Base-by-base conservation (phyloP, 2,329 filamentous ascomycete genomes). In the Trichoderma semiorbis region DNA sequence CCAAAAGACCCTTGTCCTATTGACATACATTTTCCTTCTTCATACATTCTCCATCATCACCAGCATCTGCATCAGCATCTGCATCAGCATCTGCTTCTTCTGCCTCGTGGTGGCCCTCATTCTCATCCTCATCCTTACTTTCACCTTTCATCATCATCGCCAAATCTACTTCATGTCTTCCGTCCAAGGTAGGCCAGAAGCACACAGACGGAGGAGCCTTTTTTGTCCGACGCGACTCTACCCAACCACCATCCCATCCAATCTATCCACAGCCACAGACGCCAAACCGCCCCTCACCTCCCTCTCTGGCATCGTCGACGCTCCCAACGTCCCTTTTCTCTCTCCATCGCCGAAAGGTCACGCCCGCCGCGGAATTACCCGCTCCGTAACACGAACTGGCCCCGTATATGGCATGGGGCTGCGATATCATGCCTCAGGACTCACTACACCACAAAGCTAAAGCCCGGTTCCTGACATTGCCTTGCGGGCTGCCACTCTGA, bases 241-340 rank as follows among this genome's bases (percentile, higher is more conserved):
- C 28, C 53, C 55, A 69, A 61, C 66, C 66, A 50, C 24, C 65
- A 43, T 43, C 43, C 43, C 43, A 36, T 21, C 47, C 43, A 47
- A 6, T 50, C 26, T 50, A 36, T 62, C 53, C 57, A 61, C 67
- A 53, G 55, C 67, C 67, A 62, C 67, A 53, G 28, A 21, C 57
- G 67, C 67, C 30, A 53, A 62, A 53, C 53, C 6, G 67, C 67
- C 67, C 67, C 67, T 69, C 67, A 62, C 67, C 55, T 69, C 67
- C 67, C 60, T 69, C 55, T 62, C 66, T 43, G 18, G 18, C 24
- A 62, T 62, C 21, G 12, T 50, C 26, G 57, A 61, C 30, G 24
- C 39, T 26, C 53, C 32, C 66, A 26, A 36, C 36, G 30, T 66
- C 63, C 63, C 30, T 36, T 66, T 66, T 53, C 43, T 34, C 63